These are phyloP conservation scores for Aspergillus carlsbadensis DNA, from an alignment of 495 filamentous ascomycete genomes.

Conservation along the genomic window DNA sequence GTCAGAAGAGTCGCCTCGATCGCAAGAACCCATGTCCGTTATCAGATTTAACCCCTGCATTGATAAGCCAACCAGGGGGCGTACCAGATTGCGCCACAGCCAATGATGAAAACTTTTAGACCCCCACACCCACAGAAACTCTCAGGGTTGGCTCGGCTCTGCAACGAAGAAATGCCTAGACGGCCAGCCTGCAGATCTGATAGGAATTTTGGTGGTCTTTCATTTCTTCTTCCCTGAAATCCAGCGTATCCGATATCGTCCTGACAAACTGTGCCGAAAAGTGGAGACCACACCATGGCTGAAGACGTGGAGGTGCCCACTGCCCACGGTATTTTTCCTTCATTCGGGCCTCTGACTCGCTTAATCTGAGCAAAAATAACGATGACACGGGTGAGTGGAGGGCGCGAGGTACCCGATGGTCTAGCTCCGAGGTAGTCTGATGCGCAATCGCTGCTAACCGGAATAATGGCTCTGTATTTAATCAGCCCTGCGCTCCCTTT, in stretches of 20 bases:
- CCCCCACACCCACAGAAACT: not conserved
- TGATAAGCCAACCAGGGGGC: not conserved
- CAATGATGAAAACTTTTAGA: not conserved
- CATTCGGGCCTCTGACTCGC: not conserved
- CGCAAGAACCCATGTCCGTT: not conserved
- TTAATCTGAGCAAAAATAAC: not conserved
- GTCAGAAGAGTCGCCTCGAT: not conserved
- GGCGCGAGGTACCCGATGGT: not conserved
- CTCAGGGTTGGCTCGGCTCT: not conserved
- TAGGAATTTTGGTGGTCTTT: constrained; percentile 2
- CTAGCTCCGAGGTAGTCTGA: constrained; percentile 13
- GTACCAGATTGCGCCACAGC: not conserved
- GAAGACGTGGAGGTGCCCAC: not conserved
- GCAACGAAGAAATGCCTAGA: not conserved
- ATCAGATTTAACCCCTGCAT: constrained; percentile 14
- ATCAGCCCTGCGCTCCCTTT: constrained; percentile 3
- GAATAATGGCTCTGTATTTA: constrained; percentile 12
- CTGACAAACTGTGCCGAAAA: not conserved
- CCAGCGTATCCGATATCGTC: constrained; percentile 7
- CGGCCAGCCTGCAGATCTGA: constrained; percentile 8
- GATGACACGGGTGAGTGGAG: not conserved
- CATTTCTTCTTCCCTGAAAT: not conserved
- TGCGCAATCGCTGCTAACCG: not conserved
- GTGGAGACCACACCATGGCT: constrained; percentile 5
- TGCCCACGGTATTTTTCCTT: not conserved